phyloP scores from a whole-genome alignment of 805 yeast genomes.

The Sugiyamaella mastotermitis region DNA sequence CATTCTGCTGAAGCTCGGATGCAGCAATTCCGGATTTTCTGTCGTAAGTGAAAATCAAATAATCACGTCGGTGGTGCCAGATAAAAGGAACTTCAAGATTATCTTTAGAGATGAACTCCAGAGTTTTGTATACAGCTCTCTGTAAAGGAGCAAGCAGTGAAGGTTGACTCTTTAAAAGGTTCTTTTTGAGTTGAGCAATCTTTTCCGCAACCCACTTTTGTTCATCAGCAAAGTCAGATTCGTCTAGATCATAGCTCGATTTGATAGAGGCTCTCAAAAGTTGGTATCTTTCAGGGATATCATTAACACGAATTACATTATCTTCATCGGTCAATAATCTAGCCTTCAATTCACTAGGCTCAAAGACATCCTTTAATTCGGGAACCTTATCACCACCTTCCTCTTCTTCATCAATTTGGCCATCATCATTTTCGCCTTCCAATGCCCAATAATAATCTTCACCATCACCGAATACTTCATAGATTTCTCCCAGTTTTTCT shows the following conservation, averaged over 20 bases:
- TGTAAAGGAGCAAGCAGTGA: slow-evolving; percentile 40
- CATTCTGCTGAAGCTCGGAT: slow-evolving; percentile 23
- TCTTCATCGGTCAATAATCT: slow-evolving; percentile 90
- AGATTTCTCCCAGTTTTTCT: slow-evolving; percentile 86
- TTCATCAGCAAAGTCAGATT: slow-evolving; percentile 64
- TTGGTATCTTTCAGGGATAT: slow-evolving; percentile 90
- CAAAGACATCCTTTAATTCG: slow-evolving; percentile 84
- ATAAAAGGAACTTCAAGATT: slow-evolving; percentile 89
- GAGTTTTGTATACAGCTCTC: slow-evolving; percentile 61
- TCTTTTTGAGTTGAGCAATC: slow-evolving; percentile 51
- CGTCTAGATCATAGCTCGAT: slow-evolving; percentile 57
- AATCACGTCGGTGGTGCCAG: slow-evolving; percentile 93
- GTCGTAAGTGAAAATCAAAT: slow-evolving; percentile 55
- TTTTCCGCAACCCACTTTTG: slow-evolving; percentile 74
- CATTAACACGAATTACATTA: slow-evolving; percentile 77
- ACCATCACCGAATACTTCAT: slow-evolving; percentile 95
- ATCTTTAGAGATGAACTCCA: slow-evolving; percentile 70
- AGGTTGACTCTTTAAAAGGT: slow-evolving; percentile 34
- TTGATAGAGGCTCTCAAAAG: slow-evolving; percentile 60
- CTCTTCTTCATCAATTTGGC: slow-evolving; percentile 1
- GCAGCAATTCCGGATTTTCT: slow-evolving; percentile 13
- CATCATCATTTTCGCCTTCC: slow-evolving; percentile 55
- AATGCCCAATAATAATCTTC: slow-evolving; percentile 97
- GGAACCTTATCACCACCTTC: slow-evolving; percentile 35
- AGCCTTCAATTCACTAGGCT: slow-evolving; percentile 86